Evolutionary conservation across 2,329 filamentous ascomycete genomes (phyloP).

Genomic region (Pseudogymnoascus sp.): DNA sequence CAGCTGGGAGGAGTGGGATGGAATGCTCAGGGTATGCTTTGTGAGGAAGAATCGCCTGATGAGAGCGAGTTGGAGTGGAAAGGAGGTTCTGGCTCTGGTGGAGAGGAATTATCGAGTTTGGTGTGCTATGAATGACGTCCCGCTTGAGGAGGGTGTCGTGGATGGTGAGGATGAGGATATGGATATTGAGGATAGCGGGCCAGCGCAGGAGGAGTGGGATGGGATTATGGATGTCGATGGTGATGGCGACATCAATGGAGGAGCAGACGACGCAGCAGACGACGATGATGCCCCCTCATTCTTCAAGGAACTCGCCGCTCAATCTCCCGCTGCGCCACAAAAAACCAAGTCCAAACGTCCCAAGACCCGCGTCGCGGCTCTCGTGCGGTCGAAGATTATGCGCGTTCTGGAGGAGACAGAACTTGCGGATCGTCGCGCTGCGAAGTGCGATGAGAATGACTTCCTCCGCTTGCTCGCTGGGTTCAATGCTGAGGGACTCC

Average conservation of each 20-base stretch:
- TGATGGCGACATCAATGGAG: slow-evolving; percentile 28
- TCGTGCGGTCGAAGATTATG: slow-evolving; percentile 82
- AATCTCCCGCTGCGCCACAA: slow-evolving; percentile 27
- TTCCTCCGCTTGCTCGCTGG: slow-evolving; percentile 74
- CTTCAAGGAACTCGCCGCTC: slow-evolving; percentile 59
- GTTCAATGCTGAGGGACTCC: slow-evolving; percentile 89
- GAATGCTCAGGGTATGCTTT: slow-evolving; percentile 75
- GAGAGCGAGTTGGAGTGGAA: slow-evolving; percentile 71
- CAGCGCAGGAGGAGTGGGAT: slow-evolving; percentile 44
- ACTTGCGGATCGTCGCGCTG: slow-evolving; percentile 72
- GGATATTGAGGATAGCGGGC: slow-evolving; percentile 41
- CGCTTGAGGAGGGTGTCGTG: slow-evolving; percentile 61
- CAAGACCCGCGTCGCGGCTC: slow-evolving; percentile 71
- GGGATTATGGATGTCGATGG: slow-evolving; percentile 47
- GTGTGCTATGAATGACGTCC: slow-evolving; percentile 79
- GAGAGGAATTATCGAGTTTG: slow-evolving; percentile 86
- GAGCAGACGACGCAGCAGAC: slow-evolving; percentile 39
- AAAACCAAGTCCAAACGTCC: slow-evolving; percentile 66
- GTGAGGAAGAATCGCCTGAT: slow-evolving; percentile 88
- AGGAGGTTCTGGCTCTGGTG: slow-evolving; percentile 73
- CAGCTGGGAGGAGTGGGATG: slow-evolving; percentile 92
- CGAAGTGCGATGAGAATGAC: slow-evolving; percentile 87
- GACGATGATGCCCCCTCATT: slow-evolving; percentile 75
- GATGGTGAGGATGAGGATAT: slow-evolving; percentile 40
- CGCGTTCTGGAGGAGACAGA: slow-evolving; percentile 78